phyloP scores from a whole-genome alignment of 2,329 filamentous ascomycete species.

The Endothia cerciana region DNA sequence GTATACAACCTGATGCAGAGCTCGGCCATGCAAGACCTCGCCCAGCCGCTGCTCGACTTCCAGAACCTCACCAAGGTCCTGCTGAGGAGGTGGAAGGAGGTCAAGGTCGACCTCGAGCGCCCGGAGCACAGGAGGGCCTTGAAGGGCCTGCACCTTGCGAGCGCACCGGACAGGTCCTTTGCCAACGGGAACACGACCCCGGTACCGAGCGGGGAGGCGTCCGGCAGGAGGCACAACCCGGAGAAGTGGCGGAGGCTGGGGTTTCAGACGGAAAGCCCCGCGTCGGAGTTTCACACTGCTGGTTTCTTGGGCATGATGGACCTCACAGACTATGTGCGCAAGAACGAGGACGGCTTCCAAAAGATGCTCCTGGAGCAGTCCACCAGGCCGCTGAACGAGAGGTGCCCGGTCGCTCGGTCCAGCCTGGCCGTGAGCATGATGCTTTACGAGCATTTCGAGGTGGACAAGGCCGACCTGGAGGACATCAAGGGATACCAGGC shows the following conservation, averaged over 20 bases:
- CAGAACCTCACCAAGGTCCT: conserved; percentile 89
- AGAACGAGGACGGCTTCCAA: conserved; percentile 89
- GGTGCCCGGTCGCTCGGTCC: conserved; percentile 85
- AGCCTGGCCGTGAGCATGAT: conserved; percentile 86
- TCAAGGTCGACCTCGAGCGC: conserved; percentile 81
- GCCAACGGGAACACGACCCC: conserved; percentile 45
- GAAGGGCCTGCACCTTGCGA: conserved; percentile 83
- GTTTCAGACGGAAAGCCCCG: conserved; percentile 88
- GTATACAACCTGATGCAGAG: conserved; percentile 95
- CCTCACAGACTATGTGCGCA: conserved; percentile 88
- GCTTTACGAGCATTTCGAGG: conserved; percentile 93
- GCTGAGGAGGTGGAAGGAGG: conserved; percentile 84
- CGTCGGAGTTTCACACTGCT: conserved; percentile 79
- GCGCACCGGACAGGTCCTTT: conserved; percentile 65
- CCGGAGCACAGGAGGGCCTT: conserved; percentile 86
- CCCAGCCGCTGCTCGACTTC: conserved; percentile 89
- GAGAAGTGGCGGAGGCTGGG: conserved; percentile 93
- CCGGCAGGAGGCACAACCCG: conserved; percentile 75
- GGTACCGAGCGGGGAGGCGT: conserved; percentile 50
- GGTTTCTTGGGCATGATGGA: conserved; percentile 98
- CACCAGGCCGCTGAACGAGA: conserved; percentile 67
- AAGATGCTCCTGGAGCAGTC: conserved; percentile 91
- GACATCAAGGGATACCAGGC: conserved; percentile 77
- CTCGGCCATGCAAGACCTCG: conserved; percentile 86
- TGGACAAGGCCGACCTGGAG: conserved; percentile 80